Base-by-base conservation (phyloP, 805 yeast genomes). In the Pichia cephalocereana region DNA sequence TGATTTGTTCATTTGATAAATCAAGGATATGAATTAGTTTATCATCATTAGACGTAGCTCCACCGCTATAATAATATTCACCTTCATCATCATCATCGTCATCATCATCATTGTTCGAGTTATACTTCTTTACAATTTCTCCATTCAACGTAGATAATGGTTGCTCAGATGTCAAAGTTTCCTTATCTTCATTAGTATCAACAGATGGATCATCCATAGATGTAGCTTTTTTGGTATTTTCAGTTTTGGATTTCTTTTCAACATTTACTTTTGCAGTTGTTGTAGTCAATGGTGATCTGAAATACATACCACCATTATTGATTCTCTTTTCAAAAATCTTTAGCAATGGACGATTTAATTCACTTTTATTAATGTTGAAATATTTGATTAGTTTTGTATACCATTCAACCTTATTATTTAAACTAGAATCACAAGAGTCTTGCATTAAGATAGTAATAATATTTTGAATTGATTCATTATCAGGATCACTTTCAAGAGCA, bases 1-100 rank as follows among this genome's bases (percentile, higher is more conserved):
- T 69, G 1, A 79, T 71, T 6, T 82, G 76, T 53, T 82, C 82
- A 48, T 75, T 76, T 50, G 74, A 74, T 23, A 63, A 50, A 43
- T 63, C 66, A 52, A 64, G 55, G 26, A 60, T 26, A 40, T 59
- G 58, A 8, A 56, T 47, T 44, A 27, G 3, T 17, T 37, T 19
- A 37, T 37, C 39, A 36, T 40, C 38, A 12, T 31, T 41, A 3
- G 46, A 47, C 11, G 40, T 44, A 15, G 43, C 17, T 11, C 26
- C 36, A 6, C 41, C 46, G 2, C 30, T 36, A 14, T 44, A 19
- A 19, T 41, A 47, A 19, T 34, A 11, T 0, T 28, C 43, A 14
- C 38, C 34, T 11, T 40, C 47, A n/a, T 48, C 34, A 27, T 50
- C 41, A 37, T 40, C 51, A 7, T 52, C 46, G 14, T 48, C 51